phyloP scores from a whole-genome alignment of 495 filamentous ascomycete genomes.

The Ramalina intermedia region DNA sequence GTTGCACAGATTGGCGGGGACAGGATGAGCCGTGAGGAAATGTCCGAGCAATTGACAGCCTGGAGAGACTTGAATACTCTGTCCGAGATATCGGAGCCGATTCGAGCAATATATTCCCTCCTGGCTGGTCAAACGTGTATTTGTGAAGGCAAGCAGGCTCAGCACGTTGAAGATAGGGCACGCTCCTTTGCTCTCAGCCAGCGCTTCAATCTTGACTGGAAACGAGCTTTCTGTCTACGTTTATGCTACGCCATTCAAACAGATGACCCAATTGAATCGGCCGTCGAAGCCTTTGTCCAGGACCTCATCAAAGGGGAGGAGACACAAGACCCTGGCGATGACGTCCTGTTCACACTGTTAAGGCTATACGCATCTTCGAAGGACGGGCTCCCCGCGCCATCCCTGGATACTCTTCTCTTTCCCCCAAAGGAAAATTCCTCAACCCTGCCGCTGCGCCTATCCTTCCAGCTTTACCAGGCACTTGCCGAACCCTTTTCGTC shows the following conservation, averaged over 20 bases:
- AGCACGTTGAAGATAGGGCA: slow-evolving; percentile 54
- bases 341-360: slow-evolving; percentile 73
- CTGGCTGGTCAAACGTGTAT: slow-evolving; percentile 71
- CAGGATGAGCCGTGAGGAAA: slow-evolving; percentile 46
- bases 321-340: slow-evolving; percentile 51
- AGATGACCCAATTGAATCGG: slow-evolving; percentile 51
- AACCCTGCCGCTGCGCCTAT: slow-evolving; percentile 56
- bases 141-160: slow-evolving; percentile 60
- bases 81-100: slow-evolving; percentile 72
- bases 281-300: slow-evolving; percentile 50
- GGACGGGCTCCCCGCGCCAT: slow-evolving; percentile 27
- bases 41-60: slow-evolving; percentile 61
- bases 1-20: slow-evolving; percentile 66
- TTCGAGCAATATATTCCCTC: slow-evolving; percentile 80
- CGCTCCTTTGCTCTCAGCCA: slow-evolving; percentile 63
- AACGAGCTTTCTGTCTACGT: slow-evolving; percentile 78
- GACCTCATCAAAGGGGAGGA: slow-evolving; percentile 42
- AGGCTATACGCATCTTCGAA: slow-evolving; percentile 54
- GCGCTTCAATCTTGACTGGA: slow-evolving; percentile 78
- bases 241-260: slow-evolving; percentile 68
- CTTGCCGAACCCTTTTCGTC: slow-evolving; percentile 35
- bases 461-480: slow-evolving; percentile 61
- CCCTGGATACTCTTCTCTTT: slow-evolving; percentile 40
- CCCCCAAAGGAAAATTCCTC: slow-evolving; percentile 47
- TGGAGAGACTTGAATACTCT: slow-evolving; percentile 71